Evolutionary conservation across 805 yeast genomes (phyloP).

Genomic region (Myxozyma sirexii): DNA sequence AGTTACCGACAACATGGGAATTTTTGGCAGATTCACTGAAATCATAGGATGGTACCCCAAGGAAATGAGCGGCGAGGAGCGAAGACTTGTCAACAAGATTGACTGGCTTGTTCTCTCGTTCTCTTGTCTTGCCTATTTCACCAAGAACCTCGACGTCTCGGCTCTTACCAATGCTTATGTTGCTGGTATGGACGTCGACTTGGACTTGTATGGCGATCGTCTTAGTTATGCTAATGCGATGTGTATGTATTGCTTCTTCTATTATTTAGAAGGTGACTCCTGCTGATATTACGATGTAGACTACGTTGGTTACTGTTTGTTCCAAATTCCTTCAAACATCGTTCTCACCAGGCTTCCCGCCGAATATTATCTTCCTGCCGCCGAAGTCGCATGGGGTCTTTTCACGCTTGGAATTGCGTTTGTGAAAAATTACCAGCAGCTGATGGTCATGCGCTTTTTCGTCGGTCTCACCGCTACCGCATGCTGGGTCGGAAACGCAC

Average conservation of each 20-base stretch:
- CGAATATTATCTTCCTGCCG: slow-evolving; percentile 49
- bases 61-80: slow-evolving; percentile 48
- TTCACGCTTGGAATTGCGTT: slow-evolving; percentile 38
- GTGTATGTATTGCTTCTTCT: slow-evolving; percentile 49
- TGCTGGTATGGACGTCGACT: slow-evolving; percentile 60
- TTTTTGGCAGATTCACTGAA: slow-evolving; percentile 5
- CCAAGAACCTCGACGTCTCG: slow-evolving; percentile 63
- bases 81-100: slow-evolving; percentile 54
- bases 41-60: slow-evolving; percentile 21
- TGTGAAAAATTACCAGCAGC: slow-evolving; percentile 39
- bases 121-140: slow-evolving; percentile 65
- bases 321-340: slow-evolving; percentile 48
- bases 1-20: no score
- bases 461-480: slow-evolving; percentile 51
- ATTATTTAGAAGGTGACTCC: neutral
- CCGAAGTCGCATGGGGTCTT: slow-evolving; percentile 48
- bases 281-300: neutral
- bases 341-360: slow-evolving; percentile 42
- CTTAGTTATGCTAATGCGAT: slow-evolving; percentile 52
- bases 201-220: slow-evolving; percentile 65
- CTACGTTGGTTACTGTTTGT: slow-evolving; percentile 40
- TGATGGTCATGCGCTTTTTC: slow-evolving; percentile 46
- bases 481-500: slow-evolving; percentile 49
- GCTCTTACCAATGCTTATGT: slow-evolving; percentile 68
- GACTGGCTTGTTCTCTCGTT: slow-evolving; percentile 60